A percentile compares a stretch with the other conserved stretches of the same genome.
Evolutionary conservation across 805 yeast genomes (phyloP).

Genomic region (Cyberlindnera sargentensis): DNA sequence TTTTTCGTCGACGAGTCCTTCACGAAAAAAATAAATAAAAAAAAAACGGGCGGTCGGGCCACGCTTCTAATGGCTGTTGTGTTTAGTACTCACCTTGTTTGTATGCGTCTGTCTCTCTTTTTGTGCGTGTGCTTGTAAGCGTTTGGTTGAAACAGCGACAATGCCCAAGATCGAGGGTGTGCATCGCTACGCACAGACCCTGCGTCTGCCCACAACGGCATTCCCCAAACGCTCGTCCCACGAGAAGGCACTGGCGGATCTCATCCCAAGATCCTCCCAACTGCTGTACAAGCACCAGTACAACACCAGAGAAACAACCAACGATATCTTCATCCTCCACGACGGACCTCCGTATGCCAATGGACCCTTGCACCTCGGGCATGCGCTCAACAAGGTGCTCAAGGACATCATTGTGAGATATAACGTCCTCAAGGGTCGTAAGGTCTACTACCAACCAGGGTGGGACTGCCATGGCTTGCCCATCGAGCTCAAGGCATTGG

Average conservation of each 20-base stretch:
- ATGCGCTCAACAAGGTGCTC: constrained; percentile 80
- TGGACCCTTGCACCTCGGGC: constrained; percentile 89
- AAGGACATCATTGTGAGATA: constrained; percentile 81
- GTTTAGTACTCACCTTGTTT: too few relatives aligned
- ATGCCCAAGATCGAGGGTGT: constrained; percentile 7
- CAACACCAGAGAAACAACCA: constrained; percentile 21
- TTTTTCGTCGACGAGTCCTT: neutral
- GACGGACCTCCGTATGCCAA: constrained; percentile 99
- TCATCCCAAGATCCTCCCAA: constrained; percentile 47
- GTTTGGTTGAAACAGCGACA: too few relatives aligned
- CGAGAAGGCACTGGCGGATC: constrained; percentile 33
- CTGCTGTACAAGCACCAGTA: constrained; percentile 63
- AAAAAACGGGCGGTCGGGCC: too few relatives aligned
- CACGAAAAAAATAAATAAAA: too few relatives aligned
- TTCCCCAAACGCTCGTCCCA: constrained; percentile 57
- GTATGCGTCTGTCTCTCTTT: too few relatives aligned
- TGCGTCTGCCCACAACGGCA: constrained; percentile 53
- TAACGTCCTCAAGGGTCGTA: constrained; percentile 54
- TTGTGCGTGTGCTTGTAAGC: too few relatives aligned
- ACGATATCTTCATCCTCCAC: constrained; percentile 59
- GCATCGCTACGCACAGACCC: constrained; percentile 22
- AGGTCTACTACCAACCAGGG: constrained; percentile 77
- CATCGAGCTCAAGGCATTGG: constrained; percentile 81
- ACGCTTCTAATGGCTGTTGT: too few relatives aligned
- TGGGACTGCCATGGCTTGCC: constrained; percentile 99